Conservation (phyloP, 495 filamentous ascomycete species). For the Xylaria intraflava region DNA sequence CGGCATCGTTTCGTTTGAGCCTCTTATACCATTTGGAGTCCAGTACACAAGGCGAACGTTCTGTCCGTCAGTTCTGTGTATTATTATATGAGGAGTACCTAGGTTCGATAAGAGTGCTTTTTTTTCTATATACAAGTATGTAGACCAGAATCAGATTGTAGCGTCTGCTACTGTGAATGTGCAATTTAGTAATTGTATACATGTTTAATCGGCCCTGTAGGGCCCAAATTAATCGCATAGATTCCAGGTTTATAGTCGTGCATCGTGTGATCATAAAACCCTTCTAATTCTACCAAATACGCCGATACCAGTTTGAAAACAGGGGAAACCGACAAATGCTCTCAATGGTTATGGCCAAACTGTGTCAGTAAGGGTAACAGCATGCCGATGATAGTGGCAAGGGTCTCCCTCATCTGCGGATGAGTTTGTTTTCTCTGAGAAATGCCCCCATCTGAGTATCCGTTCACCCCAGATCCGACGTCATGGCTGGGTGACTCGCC, state of each 20-base stretch:
- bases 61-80: no score
- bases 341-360: conserved; percentile 79
- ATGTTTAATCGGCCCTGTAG: neutral
- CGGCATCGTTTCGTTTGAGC: no score
- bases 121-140: neutral
- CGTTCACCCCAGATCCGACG: conserved; percentile 51
- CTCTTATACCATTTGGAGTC: no score
- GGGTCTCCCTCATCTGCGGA: conserved; percentile 55
- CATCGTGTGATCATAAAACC: conserved; percentile 9
- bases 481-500: conserved; percentile 49
- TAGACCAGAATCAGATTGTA: neutral
- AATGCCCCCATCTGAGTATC: conserved; percentile 54
- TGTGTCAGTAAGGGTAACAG: conserved; percentile 81
- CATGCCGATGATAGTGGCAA: conserved; percentile 82
- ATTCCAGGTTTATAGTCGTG: neutral
- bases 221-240: neutral
- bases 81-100: no score
- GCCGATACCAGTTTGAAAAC: conserved; percentile 12
- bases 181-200: conserved; percentile 1
- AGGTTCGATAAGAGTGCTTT: no score
- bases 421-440: conserved; percentile 44
- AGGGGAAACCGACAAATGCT: neutral
- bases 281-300: conserved; percentile 15
- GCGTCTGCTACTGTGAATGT: neutral
- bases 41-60: no score